phyloP scores from a whole-genome alignment of 306 rosid genomes.

The Cicer cuneatum region DNA sequence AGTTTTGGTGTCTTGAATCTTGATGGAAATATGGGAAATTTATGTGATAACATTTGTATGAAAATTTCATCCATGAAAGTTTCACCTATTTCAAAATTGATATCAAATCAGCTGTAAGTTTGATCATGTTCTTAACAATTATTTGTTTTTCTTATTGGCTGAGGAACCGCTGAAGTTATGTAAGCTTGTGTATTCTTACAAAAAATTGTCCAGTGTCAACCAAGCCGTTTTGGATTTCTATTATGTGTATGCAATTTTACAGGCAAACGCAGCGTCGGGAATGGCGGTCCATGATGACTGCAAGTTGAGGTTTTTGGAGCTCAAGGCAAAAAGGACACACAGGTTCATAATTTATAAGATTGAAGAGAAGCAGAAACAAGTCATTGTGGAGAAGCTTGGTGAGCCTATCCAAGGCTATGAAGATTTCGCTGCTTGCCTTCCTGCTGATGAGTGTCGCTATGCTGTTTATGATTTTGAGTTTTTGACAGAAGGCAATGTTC shows the following conservation, averaged over 20 bases:
- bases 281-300: slow-evolving; percentile 50
- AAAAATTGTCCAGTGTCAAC: not conserved
- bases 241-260: slow-evolving; percentile 14
- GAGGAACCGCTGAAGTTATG: not conserved
- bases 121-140: not conserved
- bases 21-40: not conserved
- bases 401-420: slow-evolving; percentile 43
- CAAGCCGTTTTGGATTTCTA: not conserved
- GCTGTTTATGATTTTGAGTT: slow-evolving; percentile 45
- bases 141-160: not conserved
- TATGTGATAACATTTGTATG: not conserved
- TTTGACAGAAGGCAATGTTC: slow-evolving; percentile 45
- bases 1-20: not conserved
- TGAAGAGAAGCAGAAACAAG: slow-evolving; percentile 43
- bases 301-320: slow-evolving; percentile 44
- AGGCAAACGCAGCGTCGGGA: slow-evolving; percentile 46
- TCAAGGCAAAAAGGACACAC: slow-evolving; percentile 46
- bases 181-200: not conserved
- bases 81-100: too few species aligned
- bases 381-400: slow-evolving; percentile 45
- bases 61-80: not conserved
- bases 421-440: slow-evolving; percentile 40
- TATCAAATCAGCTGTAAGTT: not conserved
- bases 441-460: slow-evolving; percentile 44
- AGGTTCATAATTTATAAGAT: slow-evolving; percentile 46